Evolutionary conservation across 305 asterid species (phyloP).

Genomic region (Fraxinus sp.): DNA sequence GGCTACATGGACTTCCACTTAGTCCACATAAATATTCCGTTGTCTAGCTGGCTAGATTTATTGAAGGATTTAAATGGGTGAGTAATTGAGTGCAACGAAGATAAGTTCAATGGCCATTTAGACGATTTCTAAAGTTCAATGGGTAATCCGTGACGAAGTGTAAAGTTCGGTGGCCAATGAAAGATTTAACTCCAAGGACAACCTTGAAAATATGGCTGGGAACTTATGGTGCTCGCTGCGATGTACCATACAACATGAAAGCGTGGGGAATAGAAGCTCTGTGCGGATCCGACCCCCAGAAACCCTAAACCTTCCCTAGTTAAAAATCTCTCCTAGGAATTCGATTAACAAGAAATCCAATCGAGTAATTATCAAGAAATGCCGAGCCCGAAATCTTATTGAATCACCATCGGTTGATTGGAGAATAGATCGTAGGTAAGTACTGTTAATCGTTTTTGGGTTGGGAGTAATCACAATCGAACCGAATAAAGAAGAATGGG

Average conservation of each 20-base stretch:
- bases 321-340: not conserved
- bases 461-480: not conserved
- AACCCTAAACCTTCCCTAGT: slow-evolving; percentile 28
- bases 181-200: too few relatives aligned
- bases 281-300: not conserved
- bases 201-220: too few relatives aligned
- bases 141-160: too few relatives aligned
- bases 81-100: too few relatives aligned
- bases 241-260: not conserved
- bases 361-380: not conserved
- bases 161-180: too few relatives aligned
- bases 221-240: too few relatives aligned
- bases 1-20: too few relatives aligned
- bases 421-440: not conserved
- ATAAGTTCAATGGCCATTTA: too few relatives aligned
- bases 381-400: not conserved
- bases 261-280: not conserved
- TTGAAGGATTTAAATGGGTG: too few relatives aligned
- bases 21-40: too few relatives aligned
- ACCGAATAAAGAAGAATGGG: slow-evolving; percentile 47
- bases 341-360: not conserved
- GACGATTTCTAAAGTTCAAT: too few relatives aligned
- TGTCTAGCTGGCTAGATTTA: too few relatives aligned
- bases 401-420: not conserved
- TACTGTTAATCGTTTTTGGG: not conserved